Evolutionary conservation across 148 eudicot genomes (phyloP).

Genomic region (Simmondsia chinensis): DNA sequence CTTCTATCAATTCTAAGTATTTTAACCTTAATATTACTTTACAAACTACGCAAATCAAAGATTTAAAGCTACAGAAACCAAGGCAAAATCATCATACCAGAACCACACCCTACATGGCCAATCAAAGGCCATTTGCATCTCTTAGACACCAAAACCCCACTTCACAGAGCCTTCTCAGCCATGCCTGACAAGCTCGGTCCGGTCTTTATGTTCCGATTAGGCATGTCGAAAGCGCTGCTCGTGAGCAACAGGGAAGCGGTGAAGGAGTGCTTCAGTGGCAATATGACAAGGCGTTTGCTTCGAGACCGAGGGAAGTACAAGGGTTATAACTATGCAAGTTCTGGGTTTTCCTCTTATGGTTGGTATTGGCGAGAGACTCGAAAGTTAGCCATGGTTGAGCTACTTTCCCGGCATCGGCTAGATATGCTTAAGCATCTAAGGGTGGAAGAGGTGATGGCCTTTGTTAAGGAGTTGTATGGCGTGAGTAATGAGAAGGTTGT

Average conservation of each 20-base stretch:
- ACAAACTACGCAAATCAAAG: background rate
- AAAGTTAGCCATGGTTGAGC: background rate
- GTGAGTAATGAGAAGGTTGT: background rate
- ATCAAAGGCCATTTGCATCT: background rate
- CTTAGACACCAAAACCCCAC: background rate
- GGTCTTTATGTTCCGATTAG: background rate
- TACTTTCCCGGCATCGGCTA: background rate
- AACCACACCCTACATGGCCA: background rate
- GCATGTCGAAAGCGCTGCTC: background rate
- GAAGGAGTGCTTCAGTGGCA: constrained; percentile 6
- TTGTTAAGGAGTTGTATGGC: background rate
- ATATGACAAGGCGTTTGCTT: background rate
- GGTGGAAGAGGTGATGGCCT: background rate
- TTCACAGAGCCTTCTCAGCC: background rate
- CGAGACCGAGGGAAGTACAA: background rate
- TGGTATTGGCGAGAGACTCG: constrained; percentile 1
- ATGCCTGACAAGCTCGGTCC: constrained; percentile 1
- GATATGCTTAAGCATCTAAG: background rate
- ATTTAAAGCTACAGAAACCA: background rate
- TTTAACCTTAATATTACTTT: background rate
- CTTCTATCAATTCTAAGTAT: background rate
- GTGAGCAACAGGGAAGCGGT: constrained; percentile 3
- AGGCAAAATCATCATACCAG: background rate
- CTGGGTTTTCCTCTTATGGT: background rate
- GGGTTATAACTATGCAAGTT: background rate